Evolutionary conservation across 371 early-diverging fungal genomes (phyloP).

Genomic region (Lichtheimia ramosa): DNA sequence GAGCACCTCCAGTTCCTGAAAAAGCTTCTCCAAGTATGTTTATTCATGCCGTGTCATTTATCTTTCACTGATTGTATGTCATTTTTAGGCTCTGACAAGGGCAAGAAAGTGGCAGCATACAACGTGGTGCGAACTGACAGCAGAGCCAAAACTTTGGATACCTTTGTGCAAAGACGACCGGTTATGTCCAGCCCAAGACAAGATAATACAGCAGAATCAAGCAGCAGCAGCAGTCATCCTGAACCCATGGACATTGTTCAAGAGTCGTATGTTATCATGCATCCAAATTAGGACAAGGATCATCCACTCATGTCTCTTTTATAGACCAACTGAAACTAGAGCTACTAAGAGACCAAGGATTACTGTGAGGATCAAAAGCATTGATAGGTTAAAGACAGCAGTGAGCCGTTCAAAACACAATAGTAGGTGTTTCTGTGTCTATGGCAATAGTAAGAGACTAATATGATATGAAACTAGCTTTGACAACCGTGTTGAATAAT

Average conservation of each 20-base stretch:
- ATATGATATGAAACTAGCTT: slow-evolving; percentile 30
- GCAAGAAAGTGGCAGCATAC: slow-evolving; percentile 47
- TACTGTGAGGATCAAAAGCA: slow-evolving; percentile 6
- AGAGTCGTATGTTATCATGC: background rate
- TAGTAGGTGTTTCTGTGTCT: slow-evolving; percentile 32
- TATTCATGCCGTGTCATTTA: no score
- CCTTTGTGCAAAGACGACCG: slow-evolving; percentile 35
- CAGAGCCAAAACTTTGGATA: slow-evolving; percentile 66
- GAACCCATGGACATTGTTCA: slow-evolving; percentile 2
- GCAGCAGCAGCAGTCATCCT: background rate
- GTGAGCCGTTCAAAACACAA: slow-evolving; percentile 58
- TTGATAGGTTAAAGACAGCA: slow-evolving; percentile 70
- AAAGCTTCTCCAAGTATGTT: no score
- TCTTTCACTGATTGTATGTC: no score
- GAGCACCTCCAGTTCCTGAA: no score
- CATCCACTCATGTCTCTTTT: no score
- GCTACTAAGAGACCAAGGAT: slow-evolving; percentile 4
- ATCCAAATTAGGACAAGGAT: background rate
- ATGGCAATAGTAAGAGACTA: background rate
- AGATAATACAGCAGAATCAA: slow-evolving; percentile 8
- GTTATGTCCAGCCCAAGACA: background rate
- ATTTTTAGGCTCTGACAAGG: background rate
- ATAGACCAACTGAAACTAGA: background rate
- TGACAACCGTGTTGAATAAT: slow-evolving; percentile 71
- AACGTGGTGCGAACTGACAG: slow-evolving; percentile 82